phyloP scores from a whole-genome alignment of 106 monocot genomes.

The Hemerocallis citrina region DNA sequence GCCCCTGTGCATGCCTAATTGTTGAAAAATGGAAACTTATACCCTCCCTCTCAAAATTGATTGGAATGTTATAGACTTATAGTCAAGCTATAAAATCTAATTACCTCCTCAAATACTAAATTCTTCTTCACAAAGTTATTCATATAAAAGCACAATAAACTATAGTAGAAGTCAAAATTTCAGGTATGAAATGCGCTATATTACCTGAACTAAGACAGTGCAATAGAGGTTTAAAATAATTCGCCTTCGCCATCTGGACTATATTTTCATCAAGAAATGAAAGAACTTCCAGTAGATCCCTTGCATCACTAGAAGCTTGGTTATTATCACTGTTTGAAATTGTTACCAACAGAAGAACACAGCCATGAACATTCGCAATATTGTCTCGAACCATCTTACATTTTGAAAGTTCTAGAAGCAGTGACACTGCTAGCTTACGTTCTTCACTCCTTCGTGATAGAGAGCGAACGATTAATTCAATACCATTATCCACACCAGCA shows the following conservation, averaged over 20 bases:
- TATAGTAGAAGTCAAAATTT: neutral
- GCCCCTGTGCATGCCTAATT: too few species aligned
- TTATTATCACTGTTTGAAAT: conserved; percentile 23
- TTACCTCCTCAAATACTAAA: too few species aligned
- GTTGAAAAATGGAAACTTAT: too few species aligned
- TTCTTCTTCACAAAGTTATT: too few species aligned
- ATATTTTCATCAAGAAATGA: conserved; percentile 30
- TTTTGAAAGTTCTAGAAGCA: conserved; percentile 23
- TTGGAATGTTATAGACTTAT: too few species aligned
- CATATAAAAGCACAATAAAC: too few species aligned
- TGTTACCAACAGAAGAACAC: conserved; percentile 31
- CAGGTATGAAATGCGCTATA: neutral
- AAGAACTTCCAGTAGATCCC: conserved; percentile 20
- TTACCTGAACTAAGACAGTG: conserved; percentile 18
- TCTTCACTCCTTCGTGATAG: conserved; percentile 22
- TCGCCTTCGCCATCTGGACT: conserved; percentile 24
- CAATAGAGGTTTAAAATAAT: conserved; percentile 31
- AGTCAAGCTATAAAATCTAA: too few species aligned
- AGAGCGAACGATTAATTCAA: conserved; percentile 18
- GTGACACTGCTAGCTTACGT: conserved; percentile 20
- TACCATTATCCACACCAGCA: conserved; percentile 22
- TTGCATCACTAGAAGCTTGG: conserved; percentile 27
- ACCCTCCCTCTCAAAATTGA: too few species aligned
- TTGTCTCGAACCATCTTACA: conserved; percentile 1
- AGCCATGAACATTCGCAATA: conserved; percentile 27